Evolutionary conservation across 2,329 filamentous ascomycete genomes (phyloP).

Genomic region (Hysterium pulicare): DNA sequence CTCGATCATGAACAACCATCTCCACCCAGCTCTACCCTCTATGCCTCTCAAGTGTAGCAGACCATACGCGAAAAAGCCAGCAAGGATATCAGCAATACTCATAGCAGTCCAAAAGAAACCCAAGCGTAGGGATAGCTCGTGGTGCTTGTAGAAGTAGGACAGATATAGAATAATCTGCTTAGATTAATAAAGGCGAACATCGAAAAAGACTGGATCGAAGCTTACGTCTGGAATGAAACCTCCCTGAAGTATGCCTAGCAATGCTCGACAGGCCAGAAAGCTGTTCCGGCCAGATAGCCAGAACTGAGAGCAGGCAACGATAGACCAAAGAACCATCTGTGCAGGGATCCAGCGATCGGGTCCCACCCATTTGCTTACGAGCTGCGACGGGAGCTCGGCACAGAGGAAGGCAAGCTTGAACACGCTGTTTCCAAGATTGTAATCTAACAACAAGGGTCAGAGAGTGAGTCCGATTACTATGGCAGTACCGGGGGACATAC

Average conservation of each 20-base stretch:
- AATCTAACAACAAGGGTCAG: constrained; percentile 14
- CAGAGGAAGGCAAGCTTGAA: constrained; percentile 18
- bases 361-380: constrained; percentile 22
- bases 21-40: constrained; percentile 42
- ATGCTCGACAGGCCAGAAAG: constrained; percentile 43
- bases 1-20: constrained; percentile 47
- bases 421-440: constrained; percentile 20
- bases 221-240: constrained; percentile 46
- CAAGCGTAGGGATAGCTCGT: constrained; percentile 39
- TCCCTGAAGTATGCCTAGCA: constrained; percentile 49
- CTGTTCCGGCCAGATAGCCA: constrained; percentile 35
- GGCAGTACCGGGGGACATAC: too few species aligned
- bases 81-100: constrained; percentile 31
- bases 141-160: constrained; percentile 40
- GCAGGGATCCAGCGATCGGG: constrained; percentile 41
- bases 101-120: constrained; percentile 41
- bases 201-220: constrained; percentile 28
- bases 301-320: constrained; percentile 40
- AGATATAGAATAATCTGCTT: constrained; percentile 25
- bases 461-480: too few species aligned
- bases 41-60: constrained; percentile 39
- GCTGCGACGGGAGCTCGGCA: constrained; percentile 22
- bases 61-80: constrained; percentile 34
- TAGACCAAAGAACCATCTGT: constrained; percentile 42
- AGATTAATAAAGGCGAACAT: not conserved